phyloP scores from a whole-genome alignment of 306 rosid species.

The Cucurbita moschata region DNA sequence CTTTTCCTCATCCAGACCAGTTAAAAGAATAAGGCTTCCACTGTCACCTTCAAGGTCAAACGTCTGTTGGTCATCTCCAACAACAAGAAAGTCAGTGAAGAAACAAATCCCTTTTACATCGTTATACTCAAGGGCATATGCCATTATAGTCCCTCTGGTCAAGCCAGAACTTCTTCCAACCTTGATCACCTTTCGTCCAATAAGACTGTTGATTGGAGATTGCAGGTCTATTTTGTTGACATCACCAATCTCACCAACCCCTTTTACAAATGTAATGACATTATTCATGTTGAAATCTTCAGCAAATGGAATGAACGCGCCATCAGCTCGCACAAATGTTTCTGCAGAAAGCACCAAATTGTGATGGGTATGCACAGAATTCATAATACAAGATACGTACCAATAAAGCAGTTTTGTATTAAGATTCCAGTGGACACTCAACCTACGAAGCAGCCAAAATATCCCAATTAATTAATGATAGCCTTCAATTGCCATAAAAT shows the following conservation, averaged over 20 bases:
- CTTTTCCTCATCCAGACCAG: conserved; percentile 60
- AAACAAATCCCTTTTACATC: conserved; percentile 96
- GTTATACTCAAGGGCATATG: conserved; percentile 89
- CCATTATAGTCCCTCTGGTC: conserved; percentile 90
- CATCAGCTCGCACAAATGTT: conserved; percentile 98
- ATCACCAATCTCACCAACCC: conserved; percentile 81
- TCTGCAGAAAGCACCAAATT: conserved; percentile 51
- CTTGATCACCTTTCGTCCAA: conserved; percentile 84
- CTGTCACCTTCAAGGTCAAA: conserved; percentile 99
- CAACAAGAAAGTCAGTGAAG: conserved; percentile 97
- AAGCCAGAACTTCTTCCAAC: conserved; percentile 98
- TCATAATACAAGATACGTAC: neutral
- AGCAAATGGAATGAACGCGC: conserved; percentile 91
- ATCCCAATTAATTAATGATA: neutral
- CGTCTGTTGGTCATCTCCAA: conserved; percentile 93
- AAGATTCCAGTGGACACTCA: neutral
- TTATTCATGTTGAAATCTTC: conserved; percentile 64
- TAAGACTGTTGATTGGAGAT: conserved; percentile 80
- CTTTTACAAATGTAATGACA: conserved; percentile 59
- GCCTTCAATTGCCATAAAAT: neutral
- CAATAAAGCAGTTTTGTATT: neutral
- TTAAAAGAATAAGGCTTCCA: conserved; percentile 91
- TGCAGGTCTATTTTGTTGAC: conserved; percentile 82
- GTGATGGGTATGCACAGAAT: neutral
- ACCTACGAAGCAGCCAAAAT: neutral